Evolutionary conservation across 2,329 filamentous ascomycete species (phyloP).

Genomic region (Emericellopsis atlantica): DNA sequence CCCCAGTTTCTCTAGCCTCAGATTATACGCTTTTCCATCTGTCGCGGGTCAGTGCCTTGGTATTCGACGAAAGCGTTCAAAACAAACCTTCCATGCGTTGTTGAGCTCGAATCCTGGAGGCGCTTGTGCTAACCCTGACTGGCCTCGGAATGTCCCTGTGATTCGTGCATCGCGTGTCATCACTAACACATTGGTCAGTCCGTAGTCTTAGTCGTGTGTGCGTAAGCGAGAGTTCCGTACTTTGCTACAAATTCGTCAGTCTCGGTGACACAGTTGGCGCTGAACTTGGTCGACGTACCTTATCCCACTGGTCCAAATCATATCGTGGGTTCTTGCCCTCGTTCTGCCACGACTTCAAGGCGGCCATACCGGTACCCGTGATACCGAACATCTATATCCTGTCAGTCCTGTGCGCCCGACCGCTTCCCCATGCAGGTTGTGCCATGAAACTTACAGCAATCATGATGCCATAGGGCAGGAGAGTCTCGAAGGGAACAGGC

Average conservation of each 20-base stretch:
- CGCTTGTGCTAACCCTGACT: constrained; percentile 40
- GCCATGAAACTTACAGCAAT: constrained; percentile 34
- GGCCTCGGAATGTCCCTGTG: constrained; percentile 45
- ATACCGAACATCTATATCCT: constrained; percentile 47
- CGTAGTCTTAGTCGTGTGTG: too few relatives aligned
- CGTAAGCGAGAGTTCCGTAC: constrained; percentile 16
- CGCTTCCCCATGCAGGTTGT: constrained; percentile 1
- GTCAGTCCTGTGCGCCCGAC: neutral
- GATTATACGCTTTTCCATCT: too few relatives aligned
- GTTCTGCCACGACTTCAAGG: constrained; percentile 44
- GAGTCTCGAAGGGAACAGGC: constrained; percentile 51
- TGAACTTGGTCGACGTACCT: constrained; percentile 24
- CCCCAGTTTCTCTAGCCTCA: too few relatives aligned
- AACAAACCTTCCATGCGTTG: constrained; percentile 50
- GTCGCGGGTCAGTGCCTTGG: too few relatives aligned
- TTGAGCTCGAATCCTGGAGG: constrained; percentile 49
- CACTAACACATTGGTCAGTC: constrained; percentile 27
- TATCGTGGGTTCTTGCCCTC: constrained; percentile 48
- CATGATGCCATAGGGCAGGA: constrained; percentile 55
- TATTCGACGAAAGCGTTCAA: too few relatives aligned
- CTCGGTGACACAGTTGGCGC: neutral
- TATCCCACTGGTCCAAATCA: constrained; percentile 51
- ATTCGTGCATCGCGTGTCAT: constrained; percentile 52
- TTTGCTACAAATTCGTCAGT: constrained; percentile 36
- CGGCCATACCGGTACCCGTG: constrained; percentile 44